phyloP scores from a whole-genome alignment of 345 rosid species.

The Salix viminalis region DNA sequence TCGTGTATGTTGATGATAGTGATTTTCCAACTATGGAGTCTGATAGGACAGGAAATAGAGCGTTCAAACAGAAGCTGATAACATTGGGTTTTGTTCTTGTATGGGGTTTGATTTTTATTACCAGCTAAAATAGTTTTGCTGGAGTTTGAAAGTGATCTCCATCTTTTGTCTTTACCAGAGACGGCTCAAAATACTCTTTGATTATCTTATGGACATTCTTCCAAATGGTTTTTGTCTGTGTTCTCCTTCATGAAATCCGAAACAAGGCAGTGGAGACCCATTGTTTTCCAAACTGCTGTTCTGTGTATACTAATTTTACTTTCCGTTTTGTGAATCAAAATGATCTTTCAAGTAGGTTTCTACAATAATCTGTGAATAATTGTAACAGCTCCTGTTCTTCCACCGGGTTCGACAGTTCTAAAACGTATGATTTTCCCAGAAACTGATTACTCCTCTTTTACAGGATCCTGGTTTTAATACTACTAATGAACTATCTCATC shows the following conservation, averaged over 20 bases:
- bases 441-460: too few species aligned
- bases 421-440: background rate
- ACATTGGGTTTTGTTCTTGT: constrained; percentile 1
- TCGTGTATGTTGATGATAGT: background rate
- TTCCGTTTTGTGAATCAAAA: too few species aligned
- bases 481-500: too few species aligned
- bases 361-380: background rate
- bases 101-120: constrained; percentile 15
- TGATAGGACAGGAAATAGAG: background rate
- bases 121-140: constrained; percentile 8
- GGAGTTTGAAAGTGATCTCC: constrained; percentile 1
- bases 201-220: constrained; percentile 23
- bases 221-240: constrained; percentile 8
- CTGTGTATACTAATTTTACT: too few species aligned
- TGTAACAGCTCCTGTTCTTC: background rate
- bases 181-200: constrained; percentile 6
- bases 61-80: background rate
- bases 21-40: background rate
- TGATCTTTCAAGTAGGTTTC: background rate
- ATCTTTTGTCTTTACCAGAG: constrained; percentile 25
- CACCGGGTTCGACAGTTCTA: background rate
- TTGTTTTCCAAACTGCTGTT: too few species aligned
- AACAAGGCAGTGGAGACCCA: too few species aligned
- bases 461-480: too few species aligned
- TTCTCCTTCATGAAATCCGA: too few species aligned